phyloP scores from a whole-genome alignment of 371 early-diverging fungal species.

The Syncephalastrum sp. region DNA sequence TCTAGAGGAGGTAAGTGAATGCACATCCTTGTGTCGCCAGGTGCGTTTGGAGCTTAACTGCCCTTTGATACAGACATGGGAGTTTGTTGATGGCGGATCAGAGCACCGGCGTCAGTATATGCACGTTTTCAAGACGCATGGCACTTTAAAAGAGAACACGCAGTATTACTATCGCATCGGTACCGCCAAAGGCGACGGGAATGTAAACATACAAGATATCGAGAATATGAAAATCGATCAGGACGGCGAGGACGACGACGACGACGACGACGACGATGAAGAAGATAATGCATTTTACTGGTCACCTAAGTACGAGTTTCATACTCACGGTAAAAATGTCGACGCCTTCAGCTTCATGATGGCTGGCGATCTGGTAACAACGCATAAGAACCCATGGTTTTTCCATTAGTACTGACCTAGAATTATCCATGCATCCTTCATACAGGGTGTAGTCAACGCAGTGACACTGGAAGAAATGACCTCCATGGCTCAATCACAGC shows the following conservation, averaged over 20 bases:
- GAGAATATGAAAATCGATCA: too few relatives aligned
- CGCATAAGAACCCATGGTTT: neutral
- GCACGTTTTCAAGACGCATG: slow-evolving; percentile 25
- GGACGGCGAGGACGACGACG: too few relatives aligned
- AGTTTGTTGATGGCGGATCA: slow-evolving; percentile 35
- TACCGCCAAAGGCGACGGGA: too few relatives aligned
- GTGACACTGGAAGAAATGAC: slow-evolving; percentile 24
- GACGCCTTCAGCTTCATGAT: slow-evolving; percentile 21
- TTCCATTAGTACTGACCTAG: neutral
- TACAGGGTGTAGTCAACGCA: slow-evolving; percentile 32
- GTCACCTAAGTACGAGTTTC: slow-evolving; percentile 17
- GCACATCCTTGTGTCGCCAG: too few relatives aligned
- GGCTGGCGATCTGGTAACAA: slow-evolving; percentile 25
- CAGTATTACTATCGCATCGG: too few relatives aligned
- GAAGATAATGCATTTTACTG: neutral
- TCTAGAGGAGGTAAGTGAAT: neutral
- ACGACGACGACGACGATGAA: too few relatives aligned
- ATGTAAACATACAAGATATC: too few relatives aligned
- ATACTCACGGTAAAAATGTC: slow-evolving; percentile 10
- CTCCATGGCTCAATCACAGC: slow-evolving; percentile 15
- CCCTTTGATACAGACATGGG: slow-evolving; percentile 18
- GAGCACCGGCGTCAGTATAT: slow-evolving; percentile 25
- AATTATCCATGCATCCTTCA: neutral
- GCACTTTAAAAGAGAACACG: too few relatives aligned
- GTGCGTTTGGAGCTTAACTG: too few relatives aligned